Conservation (phyloP, 1,284 basidiomycete species). For the Papiliotrema flavescens region DNA sequence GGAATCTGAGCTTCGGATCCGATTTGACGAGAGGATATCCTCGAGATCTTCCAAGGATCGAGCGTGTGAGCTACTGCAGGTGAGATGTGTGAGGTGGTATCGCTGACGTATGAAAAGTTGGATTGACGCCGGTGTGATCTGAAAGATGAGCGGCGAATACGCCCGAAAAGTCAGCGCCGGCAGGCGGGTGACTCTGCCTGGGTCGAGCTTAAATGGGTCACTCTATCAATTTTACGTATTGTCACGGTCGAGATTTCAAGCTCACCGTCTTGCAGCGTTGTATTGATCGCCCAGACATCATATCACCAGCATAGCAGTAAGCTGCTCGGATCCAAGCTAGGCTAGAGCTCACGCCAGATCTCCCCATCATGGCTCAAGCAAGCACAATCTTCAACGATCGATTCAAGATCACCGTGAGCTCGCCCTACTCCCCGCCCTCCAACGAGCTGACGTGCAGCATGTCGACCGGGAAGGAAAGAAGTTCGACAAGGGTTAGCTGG, state of each 20-base stretch:
- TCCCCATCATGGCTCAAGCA: neutral
- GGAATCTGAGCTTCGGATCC: no score
- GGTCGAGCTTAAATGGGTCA: conserved; percentile 2
- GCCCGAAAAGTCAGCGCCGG: neutral
- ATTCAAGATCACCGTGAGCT: conserved; percentile 66
- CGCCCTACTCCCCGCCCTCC: neutral
- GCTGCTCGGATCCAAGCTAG: neutral
- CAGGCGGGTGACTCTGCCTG: neutral
- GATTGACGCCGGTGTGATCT: no score
- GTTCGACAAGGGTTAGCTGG: conserved; percentile 80
- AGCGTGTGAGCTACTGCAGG: no score
- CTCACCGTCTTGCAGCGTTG: neutral
- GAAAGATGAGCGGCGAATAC: neutral
- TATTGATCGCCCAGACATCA: neutral
- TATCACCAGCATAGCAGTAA: neutral
- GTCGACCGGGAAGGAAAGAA: conserved; percentile 95
- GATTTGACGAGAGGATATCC: no score
- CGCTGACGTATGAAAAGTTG: no score
- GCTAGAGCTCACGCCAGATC: conserved; percentile 18
- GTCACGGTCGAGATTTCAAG: neutral
- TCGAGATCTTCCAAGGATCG: no score
- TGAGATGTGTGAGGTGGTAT: no score
- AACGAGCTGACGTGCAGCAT: conserved; percentile 16
- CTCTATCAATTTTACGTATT: neutral
- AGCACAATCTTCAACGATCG: conserved; percentile 75